These are phyloP conservation scores for Cordyceps tenuipes DNA, from an alignment of 2,329 filamentous ascomycete genomes.

Conservation along the genomic window DNA sequence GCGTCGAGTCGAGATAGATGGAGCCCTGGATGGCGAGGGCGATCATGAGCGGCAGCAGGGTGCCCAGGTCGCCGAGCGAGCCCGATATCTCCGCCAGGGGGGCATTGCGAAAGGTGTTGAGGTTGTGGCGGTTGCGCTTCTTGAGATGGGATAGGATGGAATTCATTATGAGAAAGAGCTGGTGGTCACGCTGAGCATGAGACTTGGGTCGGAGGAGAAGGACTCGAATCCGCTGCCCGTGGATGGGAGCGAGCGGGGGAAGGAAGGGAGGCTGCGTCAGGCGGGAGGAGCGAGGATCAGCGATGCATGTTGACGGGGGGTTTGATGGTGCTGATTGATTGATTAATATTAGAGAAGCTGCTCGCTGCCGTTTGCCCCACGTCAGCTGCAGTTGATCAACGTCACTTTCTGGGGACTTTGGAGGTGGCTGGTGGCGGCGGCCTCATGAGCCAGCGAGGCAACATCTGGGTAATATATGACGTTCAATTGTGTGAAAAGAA, in stretches of 20 bases:
- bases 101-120: constrained; percentile 36
- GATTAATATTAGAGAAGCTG: neutral
- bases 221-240: neutral
- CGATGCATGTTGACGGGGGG: neutral
- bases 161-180: constrained; percentile 4
- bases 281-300: too few species aligned
- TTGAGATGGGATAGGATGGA: constrained; percentile 18
- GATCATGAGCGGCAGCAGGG: constrained; percentile 80
- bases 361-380: neutral
- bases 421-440: neutral
- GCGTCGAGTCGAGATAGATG: constrained; percentile 72
- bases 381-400: neutral
- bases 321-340: too few species aligned
- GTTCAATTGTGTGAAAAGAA: neutral
- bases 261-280: neutral
- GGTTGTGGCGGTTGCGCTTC: constrained; percentile 37
- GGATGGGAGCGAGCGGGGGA: neutral
- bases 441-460: neutral
- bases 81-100: constrained; percentile 72
- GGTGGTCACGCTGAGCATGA: constrained; percentile 3
- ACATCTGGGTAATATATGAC: neutral
- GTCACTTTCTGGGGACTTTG: neutral
- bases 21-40: constrained; percentile 70
- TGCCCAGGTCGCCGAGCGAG: constrained; percentile 79
- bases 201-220: neutral